A percentile compares a stretch with the other conserved stretches of the same genome.
Evolutionary conservation across 371 early-diverging fungal genomes (phyloP).

Genomic region (Mucor circinelloides): DNA sequence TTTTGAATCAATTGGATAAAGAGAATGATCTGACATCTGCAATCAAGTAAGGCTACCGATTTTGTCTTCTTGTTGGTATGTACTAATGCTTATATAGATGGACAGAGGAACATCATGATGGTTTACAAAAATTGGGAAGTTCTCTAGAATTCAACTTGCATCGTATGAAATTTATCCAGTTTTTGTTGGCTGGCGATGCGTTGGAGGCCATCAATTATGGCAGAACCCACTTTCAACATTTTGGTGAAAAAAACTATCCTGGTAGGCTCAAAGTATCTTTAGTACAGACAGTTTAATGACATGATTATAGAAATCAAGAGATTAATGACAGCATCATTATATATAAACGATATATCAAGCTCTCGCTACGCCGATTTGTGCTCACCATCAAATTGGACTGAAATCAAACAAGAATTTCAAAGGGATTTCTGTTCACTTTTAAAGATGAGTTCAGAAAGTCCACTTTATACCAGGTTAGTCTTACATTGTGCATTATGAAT

Average conservation of each 20-base stretch:
- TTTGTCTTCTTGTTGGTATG: neutral
- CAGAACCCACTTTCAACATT: slow-evolving; percentile 66
- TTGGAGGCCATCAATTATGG: slow-evolving; percentile 81
- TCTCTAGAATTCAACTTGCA: slow-evolving; percentile 85
- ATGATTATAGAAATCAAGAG: slow-evolving; percentile 71
- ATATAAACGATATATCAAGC: slow-evolving; percentile 34
- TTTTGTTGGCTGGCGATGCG: slow-evolving; percentile 46
- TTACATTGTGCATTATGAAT: neutral
- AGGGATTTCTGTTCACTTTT: slow-evolving; percentile 86
- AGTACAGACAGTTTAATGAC: neutral
- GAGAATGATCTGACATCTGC: slow-evolving; percentile 28
- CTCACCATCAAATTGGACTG: slow-evolving; percentile 56
- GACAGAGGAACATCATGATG: slow-evolving; percentile 66
- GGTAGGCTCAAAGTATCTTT: slow-evolving; percentile 43
- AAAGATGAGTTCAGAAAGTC: slow-evolving; percentile 79
- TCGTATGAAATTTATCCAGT: slow-evolving; percentile 74
- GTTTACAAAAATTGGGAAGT: slow-evolving; percentile 62
- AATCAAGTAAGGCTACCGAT: slow-evolving; percentile 24
- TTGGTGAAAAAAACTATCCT: slow-evolving; percentile 60
- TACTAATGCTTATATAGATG: slow-evolving; percentile 52
- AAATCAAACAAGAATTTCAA: slow-evolving; percentile 77
- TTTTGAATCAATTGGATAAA: slow-evolving; percentile 36
- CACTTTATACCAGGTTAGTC: slow-evolving; percentile 72
- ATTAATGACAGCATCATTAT: slow-evolving; percentile 66
- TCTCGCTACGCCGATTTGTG: slow-evolving; percentile 71